Evolutionary conservation across 2,329 filamentous ascomycete genomes (phyloP), one percentile per base, ranked within the genome.

Genomic region (Orbilia ellipsospora): DNA sequence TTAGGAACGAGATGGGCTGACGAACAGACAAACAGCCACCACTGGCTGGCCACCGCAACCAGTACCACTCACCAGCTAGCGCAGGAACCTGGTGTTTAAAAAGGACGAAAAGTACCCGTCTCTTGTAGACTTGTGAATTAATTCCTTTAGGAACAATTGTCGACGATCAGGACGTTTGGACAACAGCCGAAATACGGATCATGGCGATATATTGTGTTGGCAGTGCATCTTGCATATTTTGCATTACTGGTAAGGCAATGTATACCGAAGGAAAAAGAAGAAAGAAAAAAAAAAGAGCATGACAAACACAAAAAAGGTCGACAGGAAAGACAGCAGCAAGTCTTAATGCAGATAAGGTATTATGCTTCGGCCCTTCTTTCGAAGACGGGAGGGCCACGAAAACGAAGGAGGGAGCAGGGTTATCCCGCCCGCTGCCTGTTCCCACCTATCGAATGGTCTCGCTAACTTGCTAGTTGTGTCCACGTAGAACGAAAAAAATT

Each of bases 381-480:
- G 23, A 68, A 54, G 72, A 65, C 72, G 72, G 72, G 72, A 69
- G 40, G 64, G 64, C 64, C 69, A 75, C 72, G 72, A 75, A 75
- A 75, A 75, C 59, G 59, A 75, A 68, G 55, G 57, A 36, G 72
- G 72, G 72, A 75, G 42, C 72, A 75, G 64, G 72, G 72, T 59
- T 75, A 61, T 69, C 72, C 72, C 65, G 65, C 65, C 72, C 66
- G 72, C 72, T 69, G 64, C 64, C 72, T 64, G 59, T 65, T 72
- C 63, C 62, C 64, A 69, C 72, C 72, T 75, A 75, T 75, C 64
- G 72, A 75, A 75, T 12, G 59, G 44, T 52, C 26, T 75, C 72
- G 72, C 72, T 75, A 75, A 69, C 64, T 68, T 67, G 70, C 68
- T 67, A 75, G 72, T 59, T 75, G 72, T 75, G 72, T 75, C 72